Conservation (phyloP, 2,329 filamentous ascomycete species). For the Xylaria sp. region DNA sequence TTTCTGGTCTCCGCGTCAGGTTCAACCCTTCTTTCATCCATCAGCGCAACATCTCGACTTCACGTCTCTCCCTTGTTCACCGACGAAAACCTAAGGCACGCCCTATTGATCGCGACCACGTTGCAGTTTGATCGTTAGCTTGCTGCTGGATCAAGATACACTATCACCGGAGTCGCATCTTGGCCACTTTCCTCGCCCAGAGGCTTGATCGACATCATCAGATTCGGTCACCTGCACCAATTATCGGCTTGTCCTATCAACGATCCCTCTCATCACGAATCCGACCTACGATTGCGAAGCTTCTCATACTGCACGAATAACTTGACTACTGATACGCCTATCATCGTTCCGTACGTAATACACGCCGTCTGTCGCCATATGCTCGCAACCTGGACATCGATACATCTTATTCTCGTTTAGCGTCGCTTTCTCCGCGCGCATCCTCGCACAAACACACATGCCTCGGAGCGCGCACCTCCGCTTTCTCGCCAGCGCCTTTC, state of each 20-base stretch:
- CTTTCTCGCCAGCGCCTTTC: conserved; percentile 20
- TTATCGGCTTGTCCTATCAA: conserved; percentile 4
- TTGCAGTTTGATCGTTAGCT: conserved; percentile 3
- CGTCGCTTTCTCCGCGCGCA: conserved; percentile 22
- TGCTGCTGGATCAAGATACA: conserved; percentile 12
- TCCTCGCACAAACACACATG: conserved; percentile 33
- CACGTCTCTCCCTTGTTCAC: not conserved
- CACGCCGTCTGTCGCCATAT: conserved; percentile 23
- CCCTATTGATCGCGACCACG: conserved; percentile 16
- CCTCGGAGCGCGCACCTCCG: conserved; percentile 35
- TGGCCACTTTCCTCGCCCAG: conserved; percentile 8
- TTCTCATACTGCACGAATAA: not conserved
- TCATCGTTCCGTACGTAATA: not conserved
- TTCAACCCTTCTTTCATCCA: conserved; percentile 32
- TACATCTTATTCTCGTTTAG: conserved; percentile 3
- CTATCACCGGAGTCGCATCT: conserved; percentile 32
- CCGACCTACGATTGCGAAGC: not conserved
- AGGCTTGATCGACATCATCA: conserved; percentile 21
- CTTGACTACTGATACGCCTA: not conserved
- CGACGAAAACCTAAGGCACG: not conserved
- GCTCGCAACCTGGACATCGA: not conserved
- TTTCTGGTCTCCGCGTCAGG: conserved; percentile 37
- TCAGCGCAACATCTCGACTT: conserved; percentile 21
- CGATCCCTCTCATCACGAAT: conserved; percentile 5
- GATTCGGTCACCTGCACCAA: conserved; percentile 15